Evolutionary conservation across 192 early-diverging fungal genomes (phyloP), one percentile per base, ranked within the genome.

Genomic region (Pilobolus umbonatus): DNA sequence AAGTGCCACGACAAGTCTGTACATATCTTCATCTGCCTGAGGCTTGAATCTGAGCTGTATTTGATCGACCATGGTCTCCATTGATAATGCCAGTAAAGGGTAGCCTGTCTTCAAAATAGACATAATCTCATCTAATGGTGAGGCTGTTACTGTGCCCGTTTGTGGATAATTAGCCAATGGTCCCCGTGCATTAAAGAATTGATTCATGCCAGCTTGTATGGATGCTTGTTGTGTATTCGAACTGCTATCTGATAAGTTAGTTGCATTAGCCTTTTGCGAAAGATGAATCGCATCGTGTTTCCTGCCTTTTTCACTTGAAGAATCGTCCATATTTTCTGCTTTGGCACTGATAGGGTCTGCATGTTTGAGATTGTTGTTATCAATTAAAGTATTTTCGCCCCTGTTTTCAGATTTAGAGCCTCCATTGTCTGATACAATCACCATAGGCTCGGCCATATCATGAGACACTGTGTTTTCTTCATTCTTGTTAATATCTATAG

Each of bases 21-120:
- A 98, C 53, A 98, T 97, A 55, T 99, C 98, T 64, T 99, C 96
- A 66, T 98, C 95, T 1, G 92, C 84, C 7, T 86, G 85, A 2
- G 95, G 95, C 65, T 98, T 98, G 43, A 99, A 73, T 5, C 90
- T 80, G 60, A 88, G 84, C 36, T 91, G 85, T 21, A 99, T 93
- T 73, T 98, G 95, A 68, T 99, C 95, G 3, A 94, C 88, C 92
- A 99, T 98, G 1, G 89, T 93, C 75, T 99, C 96, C 88, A 99
- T 96, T 9, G 96, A 91, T 32, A 98, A 68, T 1, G 92, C 88
- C n/a, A 98, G 74, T 34, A 98, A 81, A 24, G 98, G 95, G 65
- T 88, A 95, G 0, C 91, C 88, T 6, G 96, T 96, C 66, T 98
- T 99, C 28, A 98, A 78, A 65, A 88, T 86, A n/a, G 86, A 85